A percentile compares a stretch with the other conserved stretches of the same genome.
These are phyloP conservation scores for Sporothrix sp. DNA, from an alignment of 2,329 filamentous ascomycete genomes.

Conservation along the genomic window DNA sequence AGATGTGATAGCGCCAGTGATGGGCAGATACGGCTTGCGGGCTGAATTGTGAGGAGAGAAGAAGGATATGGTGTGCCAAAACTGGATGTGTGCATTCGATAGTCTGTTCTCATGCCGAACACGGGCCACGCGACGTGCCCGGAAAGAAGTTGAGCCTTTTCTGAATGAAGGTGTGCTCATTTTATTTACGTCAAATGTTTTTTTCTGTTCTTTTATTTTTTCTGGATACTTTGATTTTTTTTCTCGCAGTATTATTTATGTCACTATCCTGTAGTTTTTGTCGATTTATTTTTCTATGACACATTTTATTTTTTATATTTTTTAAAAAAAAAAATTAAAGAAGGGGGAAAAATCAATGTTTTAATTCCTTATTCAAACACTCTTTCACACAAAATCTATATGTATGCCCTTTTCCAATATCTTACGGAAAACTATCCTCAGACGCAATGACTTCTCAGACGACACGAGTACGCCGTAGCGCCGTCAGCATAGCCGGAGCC, in stretches of 20 bases:
- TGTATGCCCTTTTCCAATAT: too few relatives aligned
- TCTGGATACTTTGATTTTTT: background rate
- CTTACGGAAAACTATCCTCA: too few relatives aligned
- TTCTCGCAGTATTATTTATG: background rate
- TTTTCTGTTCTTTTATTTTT: background rate
- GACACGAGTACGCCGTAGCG: too few relatives aligned
- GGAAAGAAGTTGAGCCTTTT: too few relatives aligned
- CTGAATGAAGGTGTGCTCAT: constrained; percentile 1
- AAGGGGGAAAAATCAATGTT: too few relatives aligned
- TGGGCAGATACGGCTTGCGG: too few relatives aligned
- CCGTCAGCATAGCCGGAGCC: too few relatives aligned
- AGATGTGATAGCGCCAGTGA: constrained; percentile 5
- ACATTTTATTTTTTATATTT: background rate
- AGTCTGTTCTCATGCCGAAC: background rate
- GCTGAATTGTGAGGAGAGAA: background rate
- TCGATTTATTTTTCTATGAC: background rate
- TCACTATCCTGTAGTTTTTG: background rate
- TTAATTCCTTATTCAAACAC: too few relatives aligned
- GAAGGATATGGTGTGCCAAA: background rate
- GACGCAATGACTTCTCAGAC: too few relatives aligned
- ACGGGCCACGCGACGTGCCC: constrained; percentile 1
- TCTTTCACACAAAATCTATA: too few relatives aligned
- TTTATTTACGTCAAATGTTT: background rate
- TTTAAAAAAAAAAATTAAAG: too few relatives aligned
- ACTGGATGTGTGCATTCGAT: constrained; percentile 7